These are phyloP conservation scores for Venustampulla echinocandica DNA, from an alignment of 495 filamentous ascomycete species.

Conservation along the genomic window DNA sequence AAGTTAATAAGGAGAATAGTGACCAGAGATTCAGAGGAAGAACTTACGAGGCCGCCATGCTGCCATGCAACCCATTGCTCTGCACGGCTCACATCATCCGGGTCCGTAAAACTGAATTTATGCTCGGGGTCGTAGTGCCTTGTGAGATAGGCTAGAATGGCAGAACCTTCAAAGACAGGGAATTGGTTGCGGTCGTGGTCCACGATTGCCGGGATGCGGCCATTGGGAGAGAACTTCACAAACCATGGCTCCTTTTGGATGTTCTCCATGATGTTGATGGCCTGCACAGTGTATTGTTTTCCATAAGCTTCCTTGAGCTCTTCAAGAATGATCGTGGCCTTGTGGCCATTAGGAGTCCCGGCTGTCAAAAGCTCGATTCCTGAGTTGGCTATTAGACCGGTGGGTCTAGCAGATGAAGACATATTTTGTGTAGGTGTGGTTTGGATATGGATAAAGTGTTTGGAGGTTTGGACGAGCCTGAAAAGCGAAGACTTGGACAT, in stretches of 20 bases:
- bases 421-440: constrained; percentile 16
- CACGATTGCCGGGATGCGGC: constrained; percentile 75
- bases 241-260: constrained; percentile 66
- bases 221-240: constrained; percentile 68
- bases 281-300: constrained; percentile 49
- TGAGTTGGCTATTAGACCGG: constrained; percentile 43
- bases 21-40: too few species aligned
- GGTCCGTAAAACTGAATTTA: constrained; percentile 64
- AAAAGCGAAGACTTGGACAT: constrained; percentile 13
- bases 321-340: constrained; percentile 73
- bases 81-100: constrained; percentile 55
- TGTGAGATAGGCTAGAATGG: constrained; percentile 71
- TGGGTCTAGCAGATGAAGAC: constrained; percentile 28
- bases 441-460: constrained; percentile 5
- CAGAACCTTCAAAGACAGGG: constrained; percentile 65
- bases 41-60: constrained; percentile 41
- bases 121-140: constrained; percentile 68
- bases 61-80: constrained; percentile 70
- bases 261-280: constrained; percentile 62
- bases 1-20: too few species aligned
- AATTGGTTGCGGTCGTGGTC: constrained; percentile 59
- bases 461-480: constrained; percentile 16
- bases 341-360: constrained; percentile 43
- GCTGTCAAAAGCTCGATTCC: constrained; percentile 50
- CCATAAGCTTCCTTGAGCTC: constrained; percentile 54